Evolutionary conservation across 768 basidiomycete genomes (phyloP), one percentile per base, ranked within the genome.

Genomic region (Auriculariales sp.): DNA sequence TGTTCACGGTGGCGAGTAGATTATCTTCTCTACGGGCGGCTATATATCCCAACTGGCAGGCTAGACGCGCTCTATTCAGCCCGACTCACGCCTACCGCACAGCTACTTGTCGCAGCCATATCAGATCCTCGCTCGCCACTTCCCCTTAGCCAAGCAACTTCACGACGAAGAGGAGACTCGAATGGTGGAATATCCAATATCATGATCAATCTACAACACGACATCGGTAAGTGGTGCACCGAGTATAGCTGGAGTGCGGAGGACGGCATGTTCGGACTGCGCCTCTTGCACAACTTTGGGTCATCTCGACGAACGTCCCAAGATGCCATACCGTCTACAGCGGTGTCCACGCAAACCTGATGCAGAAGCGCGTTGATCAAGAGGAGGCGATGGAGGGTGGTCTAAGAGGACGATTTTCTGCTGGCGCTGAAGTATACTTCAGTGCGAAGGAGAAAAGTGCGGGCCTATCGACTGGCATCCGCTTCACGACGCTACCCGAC

Each of bases 181-280:
- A 86, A 86, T 54, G 60, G 79, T 60, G 56, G 30, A 50, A 30
- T 54, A 25, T 64, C 64, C 30, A 70, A 72, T 47, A 56, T 72
- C 51, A 82, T 95, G 75, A 62, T 97, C 57, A 87, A 77, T 54
- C 64, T 97, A 30, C 91, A 94, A 63, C 92, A 95, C 59, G 91
- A 95, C 60, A 77, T 85, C 7, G 94, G 93, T 3, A 79, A 85
- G 56, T 92, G 85, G 80, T 88, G 88, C 55, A 82, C 85, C 2
- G 94, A 98, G 63, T 97, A 94, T 56, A 86, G 85, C 2, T 97
- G 85, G 72, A 92, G 90, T 55, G 87, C 88, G 1, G 87, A 91
- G 56, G 94, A 97, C 57, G 81, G 82, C 17, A 94, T 98, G 90
- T 83, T 81, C 71, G 94, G 94, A 14, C 63, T 90, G 15, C 75